Base-by-base conservation (phyloP, 106 monocot species). In the Gastrodia elata region DNA sequence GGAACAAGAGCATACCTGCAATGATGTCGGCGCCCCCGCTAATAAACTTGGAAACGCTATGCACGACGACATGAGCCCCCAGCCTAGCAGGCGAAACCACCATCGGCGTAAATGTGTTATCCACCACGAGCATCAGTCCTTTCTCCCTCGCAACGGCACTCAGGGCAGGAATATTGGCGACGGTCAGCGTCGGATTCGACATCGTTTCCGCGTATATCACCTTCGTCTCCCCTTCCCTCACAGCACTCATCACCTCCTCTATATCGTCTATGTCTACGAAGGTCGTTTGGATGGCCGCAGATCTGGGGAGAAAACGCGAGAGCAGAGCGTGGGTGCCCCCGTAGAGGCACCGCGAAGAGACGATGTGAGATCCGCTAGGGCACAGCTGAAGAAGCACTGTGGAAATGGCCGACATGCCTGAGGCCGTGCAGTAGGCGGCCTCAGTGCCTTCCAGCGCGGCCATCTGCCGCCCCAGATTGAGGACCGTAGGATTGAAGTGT, bases 391-490 rank as follows among this genome's bases (percentile, higher is more conserved):
- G 77, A 16, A 95, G 74, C 11, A 92, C 91, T 49, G 91, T 38
- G 73, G 92, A 77, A 83, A 95, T 86, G 38, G 95, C 91, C 32
- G 95, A 92, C 95, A 95, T 95, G 70, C 95, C 95, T 48, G 89
- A 89, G 65, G 95, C 85, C 0, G 95, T 95, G 82, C 95, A 95
- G 82, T 95, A 95, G 2, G 91, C 95, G 41, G 95, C 95, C 80
- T 95, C 95, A 56, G 95, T 95, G 77, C 83, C 84, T 77, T 95
- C 95, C n/a, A 95, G 22, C 33, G 95, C 87, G 16, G 95, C 95
- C 85, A 95, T 89, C 91, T 92, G 89, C 18, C 95, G 87, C 22
- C 85, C 87, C 48, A 95, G 87, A 70, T 85, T 89, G 38, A 92
- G 87, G 24, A 95, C 91, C 13, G 95, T 95, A 8, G 95, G 95